Base-by-base conservation (phyloP, 148 eudicot genomes). In the Diospyros kaki region DNA sequence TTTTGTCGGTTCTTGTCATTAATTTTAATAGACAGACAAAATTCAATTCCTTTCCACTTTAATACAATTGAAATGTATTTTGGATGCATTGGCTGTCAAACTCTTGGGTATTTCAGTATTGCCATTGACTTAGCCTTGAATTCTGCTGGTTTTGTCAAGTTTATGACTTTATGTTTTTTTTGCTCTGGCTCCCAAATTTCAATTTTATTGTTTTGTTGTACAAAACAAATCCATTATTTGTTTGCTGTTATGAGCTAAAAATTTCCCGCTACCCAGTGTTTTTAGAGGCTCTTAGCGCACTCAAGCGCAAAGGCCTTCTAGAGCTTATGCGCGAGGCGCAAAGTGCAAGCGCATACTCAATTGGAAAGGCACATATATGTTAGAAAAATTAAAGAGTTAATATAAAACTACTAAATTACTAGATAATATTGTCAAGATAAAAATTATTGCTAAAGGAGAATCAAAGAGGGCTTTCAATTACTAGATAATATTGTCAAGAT, bases 91-190 rank as follows among this genome's bases (percentile, higher is more conserved):
- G 68, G 68, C 59, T 46, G 40, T 53, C 44, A 7, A 28, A 28
- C 51, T 62, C 6, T 62, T 46, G 54, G 40, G 58, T 28, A 11
- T 42, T 58, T 15, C 39, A 15, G 43, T 53, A 18, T 10, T 45
- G 46, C n/a, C 2, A 9, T 58, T 43, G 14, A 17, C 38, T 46
- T 46, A 68, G 2, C 39, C 13, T 52, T 54, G 44, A 69, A 52
- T 68, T 46, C 53, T 58, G 6, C 7, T 56, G 54, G 18, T 58
- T 52, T 18, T 54, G 52, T 54, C 11, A 66, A 55, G 39, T 11
- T 42, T 40, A 68, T 76, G 68, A 55, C 15, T 11, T 42, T 40
- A 68, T 76, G 68, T 45, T 61, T 59, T 28, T 39, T 59, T 13
- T 7, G 28, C 44, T 75, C 52, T 58, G 40, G 54, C 14, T 61